Evolutionary conservation across 2,329 filamentous ascomycete species (phyloP), one percentile per base, ranked within the genome.

Genomic region (Fusarium papillatum): DNA sequence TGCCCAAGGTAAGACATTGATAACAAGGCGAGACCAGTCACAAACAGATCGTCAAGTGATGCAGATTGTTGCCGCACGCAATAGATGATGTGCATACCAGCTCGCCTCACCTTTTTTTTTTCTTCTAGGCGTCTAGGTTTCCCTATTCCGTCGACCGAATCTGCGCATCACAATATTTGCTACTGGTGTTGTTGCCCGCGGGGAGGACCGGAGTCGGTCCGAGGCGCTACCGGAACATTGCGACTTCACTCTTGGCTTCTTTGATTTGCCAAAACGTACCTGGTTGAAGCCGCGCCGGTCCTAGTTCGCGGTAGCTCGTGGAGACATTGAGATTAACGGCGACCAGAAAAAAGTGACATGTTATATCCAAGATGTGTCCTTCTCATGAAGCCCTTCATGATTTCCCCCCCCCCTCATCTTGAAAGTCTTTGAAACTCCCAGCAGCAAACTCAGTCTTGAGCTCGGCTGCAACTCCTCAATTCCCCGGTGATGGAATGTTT

Each of bases 291-390:
- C 50, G 14, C 57, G 50, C 24, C 38, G 38, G 24, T 55, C 43
- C 34, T 36, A 50, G 59, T 62, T 29, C 34, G 64, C 24, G 3
- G 31, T 57, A 57, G 24, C 24, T 34, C 62, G 73, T 76, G 73
- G 73, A 48, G 70, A 63, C 64, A 48, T 36, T n/a, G 50, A 73
- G 66, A 68, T 71, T 19, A 71, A 68, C 62, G 13, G 53, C 29
- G 53, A 57, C 29, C 19, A 57, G 36, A 34, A 55, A 38, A 46
- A 62, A 68, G 26, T 76, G 70, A 71, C 70, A 71, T 71, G 17
- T 65, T 39, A 59, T 63, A 63, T 36, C 43, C 39, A 26, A n/a
- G 22, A 60, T 53, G 22, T 41, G 29, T 22, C 19, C 53, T 34
- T 34, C 19, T 36, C 31, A 7, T 57, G 53, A 57, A 34, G 53